Base-by-base conservation (phyloP, 352 stramenopile species). In the Globisporangium nunn region DNA sequence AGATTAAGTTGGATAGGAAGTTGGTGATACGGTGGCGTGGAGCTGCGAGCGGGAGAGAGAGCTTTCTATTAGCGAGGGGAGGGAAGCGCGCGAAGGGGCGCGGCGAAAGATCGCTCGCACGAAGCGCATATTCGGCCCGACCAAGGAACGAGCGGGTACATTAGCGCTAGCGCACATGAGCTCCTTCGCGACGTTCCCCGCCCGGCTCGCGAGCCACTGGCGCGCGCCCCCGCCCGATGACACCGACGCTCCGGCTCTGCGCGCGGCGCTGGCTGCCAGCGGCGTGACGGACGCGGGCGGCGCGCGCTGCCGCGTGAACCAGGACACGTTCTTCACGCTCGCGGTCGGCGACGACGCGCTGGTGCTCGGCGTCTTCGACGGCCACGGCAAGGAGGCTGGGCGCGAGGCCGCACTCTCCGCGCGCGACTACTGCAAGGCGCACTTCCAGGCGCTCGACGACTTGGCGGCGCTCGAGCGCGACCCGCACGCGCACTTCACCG, bases 271-370 rank as follows among this genome's bases (percentile, higher is more conserved):
- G 29, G 68, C 66, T 0, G 74, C 65, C 30, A 84, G 75, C 39
- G 81, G 76, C 29, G 59, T 82, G 57, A 87, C 72, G 12, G 71
- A 88, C 58, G 69, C 75, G 0, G 84, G 84, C 14, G 72, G 74
- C 52, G 62, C 65, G n/a, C 69, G 79, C 54, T 71, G 71, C 49
- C 55, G 63, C 30, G 68, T 82, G 61, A 97, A 97, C 66, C 90
- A 97, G 70, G 90, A 97, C 59, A 78, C 88, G 28, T 93, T 87
- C 70, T 95, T 96, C 61, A 71, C 81, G 30, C 81, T 81, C 44
- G 62, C 66, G 45, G 65, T 85, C 30, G 58, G 58, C n/a, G 62
- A 72, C 33, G 48, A 59, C 15, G 70, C 67, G 6, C 61, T 89
- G 45, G 74, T 94, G 28, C 33, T 95, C 30, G 81, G 81, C 8